These are phyloP conservation scores for Colletotrichum gloeosporioides DNA, from an alignment of 2,329 filamentous ascomycete genomes.

Conservation along the genomic window DNA sequence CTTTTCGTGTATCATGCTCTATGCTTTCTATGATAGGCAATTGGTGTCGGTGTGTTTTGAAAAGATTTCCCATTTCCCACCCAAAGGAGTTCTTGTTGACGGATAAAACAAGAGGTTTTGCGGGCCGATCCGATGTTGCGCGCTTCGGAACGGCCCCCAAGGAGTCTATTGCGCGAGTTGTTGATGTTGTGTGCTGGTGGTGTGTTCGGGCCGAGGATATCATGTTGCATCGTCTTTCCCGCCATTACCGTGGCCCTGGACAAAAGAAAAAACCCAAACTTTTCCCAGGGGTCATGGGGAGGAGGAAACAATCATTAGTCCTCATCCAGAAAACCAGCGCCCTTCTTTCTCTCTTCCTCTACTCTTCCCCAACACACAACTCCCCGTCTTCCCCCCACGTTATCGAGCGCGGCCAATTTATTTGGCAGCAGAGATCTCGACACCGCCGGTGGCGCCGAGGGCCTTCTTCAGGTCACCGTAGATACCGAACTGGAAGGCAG, in stretches of 20 bases:
- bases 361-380: neutral
- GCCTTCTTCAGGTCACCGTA: constrained; percentile 72
- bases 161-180: constrained; percentile 7
- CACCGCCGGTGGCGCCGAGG: constrained; percentile 75
- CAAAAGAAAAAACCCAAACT: constrained; percentile 1
- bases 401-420: constrained; percentile 30
- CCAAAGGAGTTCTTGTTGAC: constrained; percentile 13
- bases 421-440: constrained; percentile 65
- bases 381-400: neutral
- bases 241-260: constrained; percentile 4
- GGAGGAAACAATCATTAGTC: neutral
- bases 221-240: constrained; percentile 11
- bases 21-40: constrained; percentile 27
- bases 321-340: constrained; percentile 12
- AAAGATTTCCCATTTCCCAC: constrained; percentile 18
- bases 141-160: neutral
- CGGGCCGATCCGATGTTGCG: constrained; percentile 13
- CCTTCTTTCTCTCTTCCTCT: neutral
- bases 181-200: neutral
- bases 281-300: neutral
- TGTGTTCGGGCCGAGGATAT: constrained; percentile 10
- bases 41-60: neutral
- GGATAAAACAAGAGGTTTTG: constrained; percentile 15
- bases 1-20: constrained; percentile 24
- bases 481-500: constrained; percentile 86